These are phyloP conservation scores for Glomus cerebriforme DNA, from an alignment of 192 early-diverging fungal species.

Conservation along the genomic window DNA sequence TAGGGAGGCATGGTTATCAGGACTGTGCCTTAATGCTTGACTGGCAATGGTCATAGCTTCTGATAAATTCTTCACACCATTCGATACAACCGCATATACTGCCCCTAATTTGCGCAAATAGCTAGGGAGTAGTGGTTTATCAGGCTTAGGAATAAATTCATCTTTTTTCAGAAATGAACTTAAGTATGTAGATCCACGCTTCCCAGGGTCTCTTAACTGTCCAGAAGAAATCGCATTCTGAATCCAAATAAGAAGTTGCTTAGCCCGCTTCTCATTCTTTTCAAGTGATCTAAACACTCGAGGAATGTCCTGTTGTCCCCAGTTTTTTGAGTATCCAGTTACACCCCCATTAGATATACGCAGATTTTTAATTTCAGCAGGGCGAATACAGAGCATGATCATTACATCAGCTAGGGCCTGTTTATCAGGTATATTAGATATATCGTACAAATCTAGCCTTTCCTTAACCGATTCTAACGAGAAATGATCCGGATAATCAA, in stretches of 20 bases:
- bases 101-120: too few relatives aligned
- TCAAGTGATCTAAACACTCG: conserved; percentile 1
- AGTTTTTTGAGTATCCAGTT: conserved; percentile 8
- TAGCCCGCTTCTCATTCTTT: neutral
- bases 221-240: conserved; percentile 21
- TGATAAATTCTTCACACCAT: too few relatives aligned
- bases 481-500: conserved; percentile 22
- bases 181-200: neutral
- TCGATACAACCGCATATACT: too few relatives aligned
- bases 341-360: conserved; percentile 5
- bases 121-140: neutral
- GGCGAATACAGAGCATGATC: conserved; percentile 26
- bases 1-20: too few relatives aligned
- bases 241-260: neutral
- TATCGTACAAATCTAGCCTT: too few relatives aligned
- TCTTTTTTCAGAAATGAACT: conserved; percentile 16
- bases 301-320: neutral
- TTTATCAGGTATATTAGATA: neutral
- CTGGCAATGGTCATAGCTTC: too few relatives aligned
- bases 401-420: conserved; percentile 21
- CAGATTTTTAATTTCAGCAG: conserved; percentile 18
- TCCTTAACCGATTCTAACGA: too few relatives aligned
- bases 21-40: too few relatives aligned
- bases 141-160: neutral
- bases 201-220: neutral